Conservation (phyloP, 2,329 filamentous ascomycete genomes). For the Colletotrichum liriopes region DNA sequence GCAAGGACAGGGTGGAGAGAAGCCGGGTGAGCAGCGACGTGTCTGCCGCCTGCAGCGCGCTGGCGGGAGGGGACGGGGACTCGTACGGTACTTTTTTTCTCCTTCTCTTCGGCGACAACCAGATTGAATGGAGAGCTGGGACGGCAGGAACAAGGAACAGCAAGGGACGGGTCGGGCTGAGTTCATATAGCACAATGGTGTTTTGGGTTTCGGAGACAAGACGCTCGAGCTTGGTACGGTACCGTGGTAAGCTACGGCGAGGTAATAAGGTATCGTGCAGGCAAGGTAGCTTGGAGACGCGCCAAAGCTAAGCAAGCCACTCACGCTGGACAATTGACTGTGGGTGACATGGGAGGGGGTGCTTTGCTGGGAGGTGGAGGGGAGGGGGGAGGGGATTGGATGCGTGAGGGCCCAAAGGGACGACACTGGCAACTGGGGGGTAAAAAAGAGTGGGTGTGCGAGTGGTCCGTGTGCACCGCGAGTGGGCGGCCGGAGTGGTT, state of each 20-base stretch:
- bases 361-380: neutral
- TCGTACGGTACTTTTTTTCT: neutral
- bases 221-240: constrained; percentile 30
- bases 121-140: neutral
- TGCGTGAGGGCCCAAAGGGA: neutral
- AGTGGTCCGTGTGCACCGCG: neutral
- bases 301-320: neutral
- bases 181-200: constrained; percentile 34
- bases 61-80: neutral
- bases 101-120: neutral
- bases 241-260: constrained; percentile 13
- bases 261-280: neutral
- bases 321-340: neutral
- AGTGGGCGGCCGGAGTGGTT: neutral
- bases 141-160: neutral
- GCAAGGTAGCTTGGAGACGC: neutral
- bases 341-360: neutral
- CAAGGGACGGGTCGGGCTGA: constrained; percentile 11
- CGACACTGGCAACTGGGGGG: neutral
- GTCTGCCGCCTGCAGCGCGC: neutral
- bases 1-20: neutral
- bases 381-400: neutral
- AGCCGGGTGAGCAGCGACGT: neutral
- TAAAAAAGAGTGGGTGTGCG: neutral
- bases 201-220: constrained; percentile 29